Conservation (phyloP, 2,329 filamentous ascomycete species). For the Knufia petricola region DNA sequence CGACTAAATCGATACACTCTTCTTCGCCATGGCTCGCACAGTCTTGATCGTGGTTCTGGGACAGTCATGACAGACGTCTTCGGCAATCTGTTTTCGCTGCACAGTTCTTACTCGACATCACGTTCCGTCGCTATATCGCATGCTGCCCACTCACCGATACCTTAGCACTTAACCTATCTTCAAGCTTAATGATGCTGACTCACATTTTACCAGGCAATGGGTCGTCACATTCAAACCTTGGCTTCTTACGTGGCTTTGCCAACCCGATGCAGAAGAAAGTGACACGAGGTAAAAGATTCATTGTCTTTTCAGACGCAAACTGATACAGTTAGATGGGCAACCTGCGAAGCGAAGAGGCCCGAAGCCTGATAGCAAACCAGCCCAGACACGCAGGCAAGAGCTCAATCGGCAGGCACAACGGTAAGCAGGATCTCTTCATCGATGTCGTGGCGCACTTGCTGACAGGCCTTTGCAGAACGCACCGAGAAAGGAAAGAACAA, state of each 20-base stretch:
- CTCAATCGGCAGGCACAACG: constrained; percentile 91
- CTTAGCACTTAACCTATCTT: too few relatives aligned
- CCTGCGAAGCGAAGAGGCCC: constrained; percentile 82
- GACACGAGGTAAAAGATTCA: constrained; percentile 54
- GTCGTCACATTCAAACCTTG: constrained; percentile 15
- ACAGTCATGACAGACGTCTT: too few relatives aligned
- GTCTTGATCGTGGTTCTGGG: too few relatives aligned
- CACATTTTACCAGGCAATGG: neutral
- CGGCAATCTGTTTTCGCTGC: neutral
- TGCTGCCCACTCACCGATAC: too few relatives aligned
- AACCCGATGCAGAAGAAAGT: constrained; percentile 57
- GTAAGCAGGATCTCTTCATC: too few relatives aligned
- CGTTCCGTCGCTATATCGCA: too few relatives aligned
- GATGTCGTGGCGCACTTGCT: too few relatives aligned
- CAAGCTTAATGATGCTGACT: neutral
- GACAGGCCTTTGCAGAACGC: constrained; percentile 54
- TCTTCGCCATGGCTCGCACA: neutral
- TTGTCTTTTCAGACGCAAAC: constrained; percentile 4
- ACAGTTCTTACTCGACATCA: neutral
- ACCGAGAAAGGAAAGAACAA: constrained; percentile 90
- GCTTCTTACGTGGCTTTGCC: constrained; percentile 54
- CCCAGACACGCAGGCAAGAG: constrained; percentile 82
- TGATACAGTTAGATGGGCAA: constrained; percentile 57
- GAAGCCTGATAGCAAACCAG: constrained; percentile 93
- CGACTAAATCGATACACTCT: neutral